phyloP scores from a whole-genome alignment of 768 basidiomycete genomes.

The Boletus tylopilopsis region DNA sequence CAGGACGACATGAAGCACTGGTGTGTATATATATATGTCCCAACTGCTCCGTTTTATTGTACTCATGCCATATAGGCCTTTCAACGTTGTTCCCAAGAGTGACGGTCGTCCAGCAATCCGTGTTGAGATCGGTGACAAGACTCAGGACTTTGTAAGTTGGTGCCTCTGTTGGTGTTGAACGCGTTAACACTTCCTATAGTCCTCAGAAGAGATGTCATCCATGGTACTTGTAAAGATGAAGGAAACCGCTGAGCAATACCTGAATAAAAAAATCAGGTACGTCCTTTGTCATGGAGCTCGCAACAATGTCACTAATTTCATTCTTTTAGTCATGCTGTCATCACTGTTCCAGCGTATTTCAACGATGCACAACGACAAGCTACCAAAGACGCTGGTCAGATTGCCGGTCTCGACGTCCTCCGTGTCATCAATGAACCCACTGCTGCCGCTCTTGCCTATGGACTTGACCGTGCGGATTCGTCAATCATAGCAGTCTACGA shows the following conservation, averaged over 20 bases:
- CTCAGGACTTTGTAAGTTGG: constrained; percentile 68
- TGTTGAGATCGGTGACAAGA: constrained; percentile 85
- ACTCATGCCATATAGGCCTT: constrained; percentile 54
- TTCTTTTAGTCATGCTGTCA: constrained; percentile 66
- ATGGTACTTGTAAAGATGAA: constrained; percentile 92
- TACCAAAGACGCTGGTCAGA: constrained; percentile 96
- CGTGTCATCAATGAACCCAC: constrained; percentile 99
- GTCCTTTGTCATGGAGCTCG: constrained; percentile 24
- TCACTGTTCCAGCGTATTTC: constrained; percentile 98
- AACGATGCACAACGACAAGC: constrained; percentile 99
- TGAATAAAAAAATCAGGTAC: constrained; percentile 93
- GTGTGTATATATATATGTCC: constrained; percentile 35
- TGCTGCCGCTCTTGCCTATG: constrained; percentile 96
- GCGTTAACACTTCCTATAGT: constrained; percentile 42
- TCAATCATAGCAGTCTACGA: constrained; percentile 98
- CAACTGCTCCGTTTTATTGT: neutral
- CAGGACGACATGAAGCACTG: constrained; percentile 86
- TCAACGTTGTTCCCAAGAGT: constrained; percentile 65
- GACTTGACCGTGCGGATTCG: constrained; percentile 77
- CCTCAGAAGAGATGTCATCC: constrained; percentile 80
- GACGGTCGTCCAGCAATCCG: constrained; percentile 79
- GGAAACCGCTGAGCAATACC: constrained; percentile 89
- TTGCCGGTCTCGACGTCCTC: constrained; percentile 95
- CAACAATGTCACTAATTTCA: neutral
- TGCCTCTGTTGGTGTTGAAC: neutral